These are phyloP conservation scores for Drechmeria coniospora DNA, from an alignment of 2,329 filamentous ascomycete genomes.

Conservation along the genomic window DNA sequence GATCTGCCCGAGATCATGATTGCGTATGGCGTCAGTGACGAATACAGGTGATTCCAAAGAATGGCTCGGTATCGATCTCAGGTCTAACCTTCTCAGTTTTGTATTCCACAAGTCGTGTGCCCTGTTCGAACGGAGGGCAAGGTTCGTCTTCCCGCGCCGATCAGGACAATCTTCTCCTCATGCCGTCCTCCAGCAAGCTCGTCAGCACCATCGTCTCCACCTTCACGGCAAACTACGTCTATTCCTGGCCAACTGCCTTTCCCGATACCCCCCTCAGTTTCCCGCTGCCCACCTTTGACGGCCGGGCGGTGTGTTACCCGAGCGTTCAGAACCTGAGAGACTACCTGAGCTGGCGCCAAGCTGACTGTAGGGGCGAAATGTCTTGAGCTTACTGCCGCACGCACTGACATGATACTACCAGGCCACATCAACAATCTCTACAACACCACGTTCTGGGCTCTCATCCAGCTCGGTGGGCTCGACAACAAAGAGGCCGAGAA, in stretches of 20 bases:
- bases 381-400: too few relatives aligned
- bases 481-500: slow-evolving; percentile 66
- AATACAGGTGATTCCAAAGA: too few relatives aligned
- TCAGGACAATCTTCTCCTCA: not conserved
- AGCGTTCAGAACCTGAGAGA: slow-evolving; percentile 69
- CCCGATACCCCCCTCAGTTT: slow-evolving; percentile 52
- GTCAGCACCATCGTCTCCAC: slow-evolving; percentile 83
- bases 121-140: slow-evolving; percentile 73
- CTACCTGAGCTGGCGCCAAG: slow-evolving; percentile 95
- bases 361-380: too few relatives aligned
- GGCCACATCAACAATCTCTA: slow-evolving; percentile 98
- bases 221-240: slow-evolving; percentile 82
- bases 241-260: slow-evolving; percentile 66
- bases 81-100: slow-evolving; percentile 41
- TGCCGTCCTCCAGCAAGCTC: slow-evolving; percentile 49
- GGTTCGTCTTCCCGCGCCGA: slow-evolving; percentile 30
- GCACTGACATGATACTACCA: slow-evolving; percentile 19
- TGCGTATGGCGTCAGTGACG: slow-evolving; percentile 88
- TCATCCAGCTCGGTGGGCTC: slow-evolving; percentile 66
- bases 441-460: slow-evolving; percentile 89
- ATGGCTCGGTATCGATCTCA: too few relatives aligned
- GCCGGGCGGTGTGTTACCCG: slow-evolving; percentile 80
- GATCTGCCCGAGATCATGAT: slow-evolving; percentile 75
- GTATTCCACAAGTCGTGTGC: slow-evolving; percentile 70
- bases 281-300: slow-evolving; percentile 82